Evolutionary conservation across 352 stramenopile genomes (phyloP).

Genomic region (Elongisporangium anandrum): DNA sequence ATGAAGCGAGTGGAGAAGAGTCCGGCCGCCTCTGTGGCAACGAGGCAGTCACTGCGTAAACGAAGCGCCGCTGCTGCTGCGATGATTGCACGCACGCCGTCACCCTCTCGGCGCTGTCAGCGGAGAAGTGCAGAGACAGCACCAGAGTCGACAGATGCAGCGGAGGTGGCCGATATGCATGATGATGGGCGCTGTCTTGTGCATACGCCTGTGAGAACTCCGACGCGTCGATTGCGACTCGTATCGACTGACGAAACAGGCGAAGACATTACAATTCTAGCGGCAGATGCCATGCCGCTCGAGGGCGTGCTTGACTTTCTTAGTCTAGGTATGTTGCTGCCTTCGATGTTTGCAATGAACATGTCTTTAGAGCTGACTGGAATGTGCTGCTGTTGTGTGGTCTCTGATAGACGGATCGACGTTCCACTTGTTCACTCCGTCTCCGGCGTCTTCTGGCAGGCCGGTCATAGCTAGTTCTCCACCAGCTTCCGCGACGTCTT

Average conservation of each 20-base stretch:
- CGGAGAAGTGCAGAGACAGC: not conserved
- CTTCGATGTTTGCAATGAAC: not conserved
- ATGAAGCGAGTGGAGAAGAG: not conserved
- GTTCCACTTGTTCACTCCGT: slow-evolving; percentile 56
- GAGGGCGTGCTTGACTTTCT: slow-evolving; percentile 62
- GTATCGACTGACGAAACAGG: not conserved
- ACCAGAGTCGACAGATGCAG: too few relatives aligned
- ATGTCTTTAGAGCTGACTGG: slow-evolving; percentile 1
- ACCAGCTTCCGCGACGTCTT: slow-evolving; percentile 14
- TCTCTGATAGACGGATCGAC: slow-evolving; percentile 16
- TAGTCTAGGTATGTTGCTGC: slow-evolving; percentile 19
- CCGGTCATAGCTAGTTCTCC: not conserved
- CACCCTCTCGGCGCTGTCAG: not conserved
- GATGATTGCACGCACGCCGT: not conserved
- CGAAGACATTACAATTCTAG: not conserved
- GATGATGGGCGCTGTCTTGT: not conserved
- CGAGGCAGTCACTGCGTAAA: not conserved
- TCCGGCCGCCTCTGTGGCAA: not conserved
- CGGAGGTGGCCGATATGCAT: not conserved
- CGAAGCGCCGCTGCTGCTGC: not conserved
- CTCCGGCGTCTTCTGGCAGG: slow-evolving; percentile 22
- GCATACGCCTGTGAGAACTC: not conserved
- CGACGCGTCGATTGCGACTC: not conserved
- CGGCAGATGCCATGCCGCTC: slow-evolving; percentile 23
- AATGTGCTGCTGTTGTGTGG: slow-evolving; percentile 1